These are phyloP conservation scores for Pyronema omphalodes DNA, from an alignment of 495 filamentous ascomycete genomes.

Conservation along the genomic window DNA sequence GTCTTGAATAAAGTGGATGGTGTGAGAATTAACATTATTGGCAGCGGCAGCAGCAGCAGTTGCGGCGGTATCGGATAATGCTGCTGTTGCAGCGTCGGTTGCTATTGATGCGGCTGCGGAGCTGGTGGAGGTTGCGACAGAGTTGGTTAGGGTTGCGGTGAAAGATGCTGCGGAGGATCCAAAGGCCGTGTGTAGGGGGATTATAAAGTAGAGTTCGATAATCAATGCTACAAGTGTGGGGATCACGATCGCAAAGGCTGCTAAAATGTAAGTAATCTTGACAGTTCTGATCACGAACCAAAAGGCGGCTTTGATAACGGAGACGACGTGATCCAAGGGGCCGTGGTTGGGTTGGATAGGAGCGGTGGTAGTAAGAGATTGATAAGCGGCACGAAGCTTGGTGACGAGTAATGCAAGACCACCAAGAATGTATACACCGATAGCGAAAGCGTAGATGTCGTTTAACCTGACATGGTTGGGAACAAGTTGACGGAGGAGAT, in stretches of 20 bases:
- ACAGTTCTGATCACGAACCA: slow-evolving; percentile 13
- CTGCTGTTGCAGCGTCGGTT: not conserved
- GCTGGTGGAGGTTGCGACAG: not conserved
- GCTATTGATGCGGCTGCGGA: not conserved
- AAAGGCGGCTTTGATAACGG: not conserved
- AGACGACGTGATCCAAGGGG: not conserved
- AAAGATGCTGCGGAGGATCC: slow-evolving; percentile 11
- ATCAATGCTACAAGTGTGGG: slow-evolving; percentile 67
- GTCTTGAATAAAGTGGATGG: slow-evolving; percentile 73
- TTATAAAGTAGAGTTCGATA: slow-evolving; percentile 73
- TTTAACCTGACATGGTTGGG: slow-evolving; percentile 55
- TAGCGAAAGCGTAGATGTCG: slow-evolving; percentile 89
- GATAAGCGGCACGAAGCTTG: slow-evolving; percentile 33
- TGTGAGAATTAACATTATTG: slow-evolving; percentile 29
- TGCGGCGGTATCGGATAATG: not conserved
- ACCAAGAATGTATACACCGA: slow-evolving; percentile 64
- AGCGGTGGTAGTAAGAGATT: slow-evolving; percentile 8
- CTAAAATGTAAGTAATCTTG: slow-evolving; percentile 52
- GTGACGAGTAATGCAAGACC: slow-evolving; percentile 39
- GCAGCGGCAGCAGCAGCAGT: slow-evolving; percentile 2
- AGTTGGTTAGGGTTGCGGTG: not conserved
- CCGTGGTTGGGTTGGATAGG: not conserved
- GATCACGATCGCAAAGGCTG: slow-evolving; percentile 51
- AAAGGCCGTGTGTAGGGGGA: slow-evolving; percentile 75
- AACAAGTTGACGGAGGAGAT: slow-evolving; percentile 48